A percentile compares a stretch with the other conserved stretches of the same genome.
These are phyloP conservation scores for Prunus salicina DNA, from an alignment of 306 rosid species.

Conservation along the genomic window DNA sequence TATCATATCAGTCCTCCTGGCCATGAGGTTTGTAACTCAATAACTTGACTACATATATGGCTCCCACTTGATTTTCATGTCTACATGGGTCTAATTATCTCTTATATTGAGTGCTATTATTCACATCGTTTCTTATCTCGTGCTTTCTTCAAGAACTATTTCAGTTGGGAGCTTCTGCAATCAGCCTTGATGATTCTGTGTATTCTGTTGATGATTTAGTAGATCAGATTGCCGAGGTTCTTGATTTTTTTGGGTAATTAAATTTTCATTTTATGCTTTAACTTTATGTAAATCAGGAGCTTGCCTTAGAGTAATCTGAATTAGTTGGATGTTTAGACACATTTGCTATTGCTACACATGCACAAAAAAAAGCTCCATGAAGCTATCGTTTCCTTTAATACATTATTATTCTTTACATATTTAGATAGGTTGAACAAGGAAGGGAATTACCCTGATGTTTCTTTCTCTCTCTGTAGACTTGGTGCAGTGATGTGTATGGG, in stretches of 20 bases:
- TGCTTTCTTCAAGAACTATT: slow-evolving; percentile 65
- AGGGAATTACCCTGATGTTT: slow-evolving; percentile 21
- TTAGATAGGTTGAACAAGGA: slow-evolving; percentile 12
- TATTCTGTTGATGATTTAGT: slow-evolving; percentile 88
- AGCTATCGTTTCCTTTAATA: background rate
- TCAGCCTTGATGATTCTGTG: slow-evolving; percentile 53
- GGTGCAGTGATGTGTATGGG: slow-evolving; percentile 96
- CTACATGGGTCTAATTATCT: slow-evolving; percentile 8
- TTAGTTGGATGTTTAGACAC: background rate
- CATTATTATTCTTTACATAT: background rate
- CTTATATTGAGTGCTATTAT: slow-evolving; percentile 18
- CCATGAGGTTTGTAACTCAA: slow-evolving; percentile 77
- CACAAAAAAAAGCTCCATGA: background rate
- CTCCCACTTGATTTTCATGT: slow-evolving; percentile 19
- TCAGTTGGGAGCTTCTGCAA: slow-evolving; percentile 90
- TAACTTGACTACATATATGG: slow-evolving; percentile 23
- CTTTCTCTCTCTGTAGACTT: slow-evolving; percentile 49
- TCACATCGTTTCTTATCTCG: slow-evolving; percentile 41
- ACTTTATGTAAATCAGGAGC: background rate
- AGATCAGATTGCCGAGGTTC: slow-evolving; percentile 95
- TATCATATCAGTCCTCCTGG: slow-evolving; percentile 98
- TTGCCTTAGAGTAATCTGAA: background rate
- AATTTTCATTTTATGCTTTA: slow-evolving; percentile 9
- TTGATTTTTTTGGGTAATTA: slow-evolving; percentile 79
- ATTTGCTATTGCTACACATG: background rate